Evolutionary conservation across 2,329 filamentous ascomycete species (phyloP).

Genomic region (Aspergillus carbonarius): DNA sequence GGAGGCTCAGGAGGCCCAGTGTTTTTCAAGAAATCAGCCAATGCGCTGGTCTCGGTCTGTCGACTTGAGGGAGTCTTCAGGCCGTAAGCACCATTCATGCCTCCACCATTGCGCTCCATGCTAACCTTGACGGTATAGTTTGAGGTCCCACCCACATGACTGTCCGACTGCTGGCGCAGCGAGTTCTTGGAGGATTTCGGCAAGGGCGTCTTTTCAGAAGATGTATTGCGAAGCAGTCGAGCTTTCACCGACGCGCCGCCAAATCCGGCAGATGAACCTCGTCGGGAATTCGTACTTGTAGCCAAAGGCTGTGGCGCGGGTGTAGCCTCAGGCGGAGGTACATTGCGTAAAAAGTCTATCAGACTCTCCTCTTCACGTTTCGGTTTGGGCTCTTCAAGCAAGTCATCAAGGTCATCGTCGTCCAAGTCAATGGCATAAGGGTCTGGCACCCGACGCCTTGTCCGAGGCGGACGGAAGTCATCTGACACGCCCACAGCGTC

Average conservation of each 20-base stretch:
- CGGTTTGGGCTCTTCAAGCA: conserved; percentile 44
- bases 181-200: conserved; percentile 35
- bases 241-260: conserved; percentile 32
- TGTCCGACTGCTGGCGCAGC: conserved; percentile 35
- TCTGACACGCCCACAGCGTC: conserved; percentile 26
- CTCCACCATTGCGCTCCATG: conserved; percentile 31
- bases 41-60: conserved; percentile 58
- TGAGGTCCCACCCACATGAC: conserved; percentile 24
- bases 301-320: conserved; percentile 33
- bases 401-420: conserved; percentile 64
- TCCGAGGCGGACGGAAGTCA: conserved; percentile 63
- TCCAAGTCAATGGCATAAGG: conserved; percentile 83
- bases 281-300: conserved; percentile 20
- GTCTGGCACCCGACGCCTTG: conserved; percentile 75
- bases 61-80: conserved; percentile 25
- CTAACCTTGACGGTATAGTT: conserved; percentile 41
- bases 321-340: conserved; percentile 40
- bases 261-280: conserved; percentile 16
- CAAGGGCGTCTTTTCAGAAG: conserved; percentile 28
- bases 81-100: conserved; percentile 13
- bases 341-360: conserved; percentile 50
- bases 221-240: conserved; percentile 35
- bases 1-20: conserved; percentile 61
- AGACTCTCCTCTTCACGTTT: conserved; percentile 47
- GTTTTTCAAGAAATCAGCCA: conserved; percentile 71